Evolutionary conservation across 2,329 filamentous ascomycete genomes (phyloP), one percentile per base, ranked within the genome.

Genomic region (Aspergillus versicolor): DNA sequence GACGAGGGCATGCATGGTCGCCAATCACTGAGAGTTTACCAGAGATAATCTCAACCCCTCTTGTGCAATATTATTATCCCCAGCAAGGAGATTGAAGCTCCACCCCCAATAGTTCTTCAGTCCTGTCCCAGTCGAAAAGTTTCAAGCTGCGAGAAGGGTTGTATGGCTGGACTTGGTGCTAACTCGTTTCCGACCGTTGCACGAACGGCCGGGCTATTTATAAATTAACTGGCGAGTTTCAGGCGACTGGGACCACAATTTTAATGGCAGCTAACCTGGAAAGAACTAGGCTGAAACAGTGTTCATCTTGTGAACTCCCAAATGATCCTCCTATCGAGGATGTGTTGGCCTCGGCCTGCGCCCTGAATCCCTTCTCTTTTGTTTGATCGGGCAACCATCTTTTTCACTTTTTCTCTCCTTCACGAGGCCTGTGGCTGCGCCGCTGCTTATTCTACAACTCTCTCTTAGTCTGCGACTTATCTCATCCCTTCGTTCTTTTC

Each of bases 271-370:
- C 54, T 53, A 54, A 51, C 41, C 46, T 21, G n/a, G 32, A 48
- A 46, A 54, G 47, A 34, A 30, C n/a, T 46, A 46, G 27, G 32
- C 48, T 56, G 60, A 62, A 62, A 62, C 60, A 56, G 55, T 52
- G 57, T 56, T 54, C 53, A 60, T 55, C 43, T 21, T 45, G 43
- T 45, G 42, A 45, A 45, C 13, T 45, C 43, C 46, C 46, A 8
- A 38, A 38, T 12, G 24, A 37, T 24, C 32, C 32, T 45, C 51
- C 21, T 45, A 51, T 27, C 22, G n/a, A 42, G 12, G 17, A 52
- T 45, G 50, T 32, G 42, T 46, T 46, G 51, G 51, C n/a, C 51
- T 27, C 15, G 51, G 32, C 51, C 42, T 46, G 24, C 32, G 46
- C 46, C 46, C 34, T 49, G 30, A 43, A 21, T 30, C 37, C 32